Base-by-base conservation (phyloP, 495 filamentous ascomycete species). In the Tetracladium setigerum region DNA sequence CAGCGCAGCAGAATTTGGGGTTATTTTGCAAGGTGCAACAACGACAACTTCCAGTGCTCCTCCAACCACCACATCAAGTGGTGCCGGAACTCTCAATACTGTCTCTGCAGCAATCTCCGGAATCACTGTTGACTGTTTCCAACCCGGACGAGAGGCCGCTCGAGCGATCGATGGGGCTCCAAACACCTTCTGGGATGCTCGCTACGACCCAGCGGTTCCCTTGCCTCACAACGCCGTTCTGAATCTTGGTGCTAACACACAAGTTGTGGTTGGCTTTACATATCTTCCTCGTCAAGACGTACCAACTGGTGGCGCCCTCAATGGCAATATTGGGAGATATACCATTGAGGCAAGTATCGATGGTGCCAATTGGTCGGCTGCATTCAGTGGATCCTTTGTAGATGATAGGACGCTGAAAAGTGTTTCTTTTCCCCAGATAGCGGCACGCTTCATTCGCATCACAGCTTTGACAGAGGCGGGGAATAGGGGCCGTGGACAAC, bases 321-420 rank as follows among this genome's bases (percentile, higher is more conserved):
- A 63, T 39, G 68, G 67, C 4, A 59, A 61, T 36, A 72, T 74
- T 34, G 61, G 61, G 16, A 50, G 64, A 24, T 67, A 74, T 45
- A 49, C 48, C 14, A 54, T 74, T 15, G 61, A 57, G 22, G 14
- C 67, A 11, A 74, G 71, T 54, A 44, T 41, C 0, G 67, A 78
- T 38, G 60, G 61, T 7, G 46, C 44, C 4, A 64, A 34, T 14
- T 75, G 63, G 63, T 56, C 30, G 7, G 40, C 45, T 1, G 68
- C 70, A 6, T 68, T 71, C 1, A 64, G 63, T 44, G 74, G 72
- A 9, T 69, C 65, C 5, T 78, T 68, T 60, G 45, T 61, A 7
- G 62, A 66, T 12, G 63, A 64, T 18, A 60, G 60, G 4, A 62
- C 64, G 6, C 57, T 58, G 33, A 68, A 70, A 47, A 58, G 66